Base-by-base conservation (phyloP, 768 basidiomycete genomes). In the Hysterangium stoloniferum region DNA sequence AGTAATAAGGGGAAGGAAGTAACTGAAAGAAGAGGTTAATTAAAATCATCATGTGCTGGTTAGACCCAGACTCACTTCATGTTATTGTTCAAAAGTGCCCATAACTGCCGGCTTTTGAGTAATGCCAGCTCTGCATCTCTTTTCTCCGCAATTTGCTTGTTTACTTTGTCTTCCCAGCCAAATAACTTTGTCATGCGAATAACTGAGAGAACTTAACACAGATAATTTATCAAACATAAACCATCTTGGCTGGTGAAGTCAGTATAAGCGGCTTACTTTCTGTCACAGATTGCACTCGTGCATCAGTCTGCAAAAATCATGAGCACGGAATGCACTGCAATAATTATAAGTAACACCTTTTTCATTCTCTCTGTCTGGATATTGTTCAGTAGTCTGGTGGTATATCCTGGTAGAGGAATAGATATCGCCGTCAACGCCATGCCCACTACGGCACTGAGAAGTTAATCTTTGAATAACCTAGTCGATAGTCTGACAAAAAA, bases 171-270 rank as follows among this genome's bases (percentile, higher is more conserved):
- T 51, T 73, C 71, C 70, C 62, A 66, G 22, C 64, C 84, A 56
- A 86, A 85, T 36, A 85, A 65, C 62, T 86, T 85, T 59, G 84
- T 69, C 77, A 84, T 83, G 15, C 81, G 73, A 12, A 82, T 61
- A 19, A 78, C 74, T 47, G 72, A 74, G 59, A 80, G 68, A 4
- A 70, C 80, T 79, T 41, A 20, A 47, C 3, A 33, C 5, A 6
- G n/a, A n/a, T n/a, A n/a, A n/a, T n/a, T n/a, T n/a, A n/a, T n/a
- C n/a, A n/a, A n/a, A n/a, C n/a, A n/a, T 20, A 27, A 19, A 4
- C 9, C 57, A 38, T n/a, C 54, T 48, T 27, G 42, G 24, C 37
- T 27, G 15, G 20, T 56, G 40, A 32, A 24, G 33, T 4, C 17
- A 19, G 19, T 4, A 52, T 1, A 33, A 15, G 24, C 33, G 19